Evolutionary conservation across 306 rosid genomes (phyloP).

Genomic region (Mimosa pudica): DNA sequence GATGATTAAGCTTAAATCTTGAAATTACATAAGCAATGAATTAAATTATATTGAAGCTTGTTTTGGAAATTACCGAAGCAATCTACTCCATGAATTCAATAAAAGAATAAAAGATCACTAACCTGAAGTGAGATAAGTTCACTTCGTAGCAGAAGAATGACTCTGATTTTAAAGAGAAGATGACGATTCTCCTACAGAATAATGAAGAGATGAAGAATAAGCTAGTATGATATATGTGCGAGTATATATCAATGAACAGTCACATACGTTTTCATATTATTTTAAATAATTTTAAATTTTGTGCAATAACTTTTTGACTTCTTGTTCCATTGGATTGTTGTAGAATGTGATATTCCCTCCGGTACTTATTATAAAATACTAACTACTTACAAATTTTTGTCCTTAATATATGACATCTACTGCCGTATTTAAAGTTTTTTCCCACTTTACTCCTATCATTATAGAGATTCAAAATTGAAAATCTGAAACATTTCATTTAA

Average conservation of each 20-base stretch:
- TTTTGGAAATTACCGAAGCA: not conserved
- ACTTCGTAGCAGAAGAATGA: constrained; percentile 13
- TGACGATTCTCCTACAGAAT: not conserved
- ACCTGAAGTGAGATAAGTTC: constrained; percentile 35
- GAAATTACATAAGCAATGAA: not conserved
- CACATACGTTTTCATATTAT: not conserved
- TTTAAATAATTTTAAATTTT: not conserved
- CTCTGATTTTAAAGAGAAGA: not conserved
- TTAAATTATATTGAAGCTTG: not conserved
- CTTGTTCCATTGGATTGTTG: not conserved
- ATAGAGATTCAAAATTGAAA: no score
- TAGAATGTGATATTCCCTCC: not conserved
- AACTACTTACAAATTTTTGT: no score
- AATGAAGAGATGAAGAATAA: not conserved
- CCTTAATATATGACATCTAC: no score
- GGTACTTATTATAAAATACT: no score
- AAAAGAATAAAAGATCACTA: constrained; percentile 10
- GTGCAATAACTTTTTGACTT: not conserved
- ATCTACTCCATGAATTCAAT: not conserved
- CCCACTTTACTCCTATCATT: no score
- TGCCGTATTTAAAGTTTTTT: no score
- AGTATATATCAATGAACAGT: not conserved
- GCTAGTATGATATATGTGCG: not conserved
- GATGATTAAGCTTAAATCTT: not conserved
- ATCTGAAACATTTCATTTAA: no score